These are phyloP conservation scores for Globisporangium recalcitrans DNA, from an alignment of 352 stramenopile species.

Conservation along the genomic window DNA sequence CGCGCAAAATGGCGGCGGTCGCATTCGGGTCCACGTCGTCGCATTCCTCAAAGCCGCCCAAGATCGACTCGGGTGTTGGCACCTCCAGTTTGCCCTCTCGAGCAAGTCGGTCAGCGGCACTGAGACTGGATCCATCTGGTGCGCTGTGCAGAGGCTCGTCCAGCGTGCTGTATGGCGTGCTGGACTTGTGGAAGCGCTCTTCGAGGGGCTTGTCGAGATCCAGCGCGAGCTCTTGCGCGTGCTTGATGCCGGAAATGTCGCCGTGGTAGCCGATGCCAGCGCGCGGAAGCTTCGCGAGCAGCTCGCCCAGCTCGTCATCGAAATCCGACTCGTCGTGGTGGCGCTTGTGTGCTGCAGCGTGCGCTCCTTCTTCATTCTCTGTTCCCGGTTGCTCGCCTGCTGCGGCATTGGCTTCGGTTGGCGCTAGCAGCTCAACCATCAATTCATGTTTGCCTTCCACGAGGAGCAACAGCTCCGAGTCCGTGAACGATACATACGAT, in stretches of 20 bases:
- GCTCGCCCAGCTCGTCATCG: slow-evolving; percentile 49
- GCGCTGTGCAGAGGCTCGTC: slow-evolving; percentile 49
- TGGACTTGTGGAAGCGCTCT: slow-evolving; percentile 77
- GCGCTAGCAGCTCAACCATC: slow-evolving; percentile 29
- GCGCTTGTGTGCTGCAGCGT: slow-evolving; percentile 35
- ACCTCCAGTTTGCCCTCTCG: slow-evolving; percentile 50
- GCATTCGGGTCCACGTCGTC: slow-evolving; percentile 73
- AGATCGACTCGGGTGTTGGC: slow-evolving; percentile 68
- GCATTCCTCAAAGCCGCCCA: slow-evolving; percentile 77
- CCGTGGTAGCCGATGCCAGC: slow-evolving; percentile 77
- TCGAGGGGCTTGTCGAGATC: slow-evolving; percentile 48
- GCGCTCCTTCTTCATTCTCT: slow-evolving; percentile 11
- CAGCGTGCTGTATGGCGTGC: slow-evolving; percentile 67
- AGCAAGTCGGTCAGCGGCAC: slow-evolving; percentile 6
- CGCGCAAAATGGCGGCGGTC: slow-evolving; percentile 46
- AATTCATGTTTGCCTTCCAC: slow-evolving; percentile 54
- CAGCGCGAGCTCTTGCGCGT: slow-evolving; percentile 41
- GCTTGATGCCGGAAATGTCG: slow-evolving; percentile 53
- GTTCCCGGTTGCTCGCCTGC: not conserved
- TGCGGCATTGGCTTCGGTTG: not conserved
- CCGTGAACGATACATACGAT: slow-evolving; percentile 45
- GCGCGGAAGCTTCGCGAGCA: slow-evolving; percentile 62
- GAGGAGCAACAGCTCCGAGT: slow-evolving; percentile 41
- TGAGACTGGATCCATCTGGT: slow-evolving; percentile 25
- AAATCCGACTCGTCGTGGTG: slow-evolving; percentile 47